Evolutionary conservation across 768 basidiomycete species (phyloP).

Genomic region (Inosperma sp.): DNA sequence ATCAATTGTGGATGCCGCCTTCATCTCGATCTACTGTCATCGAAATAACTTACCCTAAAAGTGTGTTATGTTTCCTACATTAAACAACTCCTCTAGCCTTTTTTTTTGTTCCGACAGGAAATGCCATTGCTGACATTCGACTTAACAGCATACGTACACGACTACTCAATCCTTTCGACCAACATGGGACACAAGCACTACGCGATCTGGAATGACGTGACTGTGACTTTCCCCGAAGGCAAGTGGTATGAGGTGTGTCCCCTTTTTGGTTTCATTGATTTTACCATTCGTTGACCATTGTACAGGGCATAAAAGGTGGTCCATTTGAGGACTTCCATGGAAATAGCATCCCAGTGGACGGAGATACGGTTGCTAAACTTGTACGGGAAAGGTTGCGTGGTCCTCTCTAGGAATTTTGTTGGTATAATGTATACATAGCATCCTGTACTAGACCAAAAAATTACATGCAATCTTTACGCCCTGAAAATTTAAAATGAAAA

Average conservation of each 20-base stretch:
- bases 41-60: slow-evolving; percentile 61
- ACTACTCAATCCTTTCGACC: slow-evolving; percentile 39
- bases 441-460: too few relatives aligned
- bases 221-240: slow-evolving; percentile 18
- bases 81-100: not conserved
- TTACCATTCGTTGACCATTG: not conserved
- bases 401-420: too few relatives aligned
- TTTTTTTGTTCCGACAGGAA: not conserved
- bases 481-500: too few relatives aligned
- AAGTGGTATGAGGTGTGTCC: slow-evolving; percentile 14
- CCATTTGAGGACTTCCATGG: slow-evolving; percentile 16
- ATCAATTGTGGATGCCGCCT: slow-evolving; percentile 67
- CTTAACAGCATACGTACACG: slow-evolving; percentile 30
- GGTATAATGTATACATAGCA: too few relatives aligned
- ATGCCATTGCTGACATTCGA: too few relatives aligned
- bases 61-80: slow-evolving; percentile 30
- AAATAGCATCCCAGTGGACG: slow-evolving; percentile 54
- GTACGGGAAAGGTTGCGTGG: slow-evolving; percentile 50
- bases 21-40: slow-evolving; percentile 60
- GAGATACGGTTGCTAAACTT: slow-evolving; percentile 49
- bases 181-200: slow-evolving; percentile 38
- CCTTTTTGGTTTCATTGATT: not conserved
- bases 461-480: too few relatives aligned
- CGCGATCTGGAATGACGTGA: slow-evolving; percentile 23
- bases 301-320: slow-evolving; percentile 13